A percentile compares a stretch with the other conserved stretches of the same genome.
Evolutionary conservation across 371 early-diverging fungal genomes (phyloP).

Genomic region (Circinella umbellata): DNA sequence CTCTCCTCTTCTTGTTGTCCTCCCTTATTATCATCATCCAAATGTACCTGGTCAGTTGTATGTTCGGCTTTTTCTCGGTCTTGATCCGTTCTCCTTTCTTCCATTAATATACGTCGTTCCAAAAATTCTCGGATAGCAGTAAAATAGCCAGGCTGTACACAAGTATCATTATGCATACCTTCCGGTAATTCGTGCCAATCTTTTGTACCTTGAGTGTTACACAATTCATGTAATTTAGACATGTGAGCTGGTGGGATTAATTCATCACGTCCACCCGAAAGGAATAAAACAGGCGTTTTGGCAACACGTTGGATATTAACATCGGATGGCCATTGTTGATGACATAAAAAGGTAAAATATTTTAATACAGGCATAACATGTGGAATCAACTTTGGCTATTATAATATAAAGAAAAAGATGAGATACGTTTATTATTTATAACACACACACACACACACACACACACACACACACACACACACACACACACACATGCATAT

Average conservation of each 20-base stretch:
- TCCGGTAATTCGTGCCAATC: conserved; percentile 65
- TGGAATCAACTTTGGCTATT: conserved; percentile 86
- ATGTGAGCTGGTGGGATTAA: conserved; percentile 91
- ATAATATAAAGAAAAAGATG: background rate
- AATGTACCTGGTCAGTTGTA: conserved; percentile 1
- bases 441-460: background rate
- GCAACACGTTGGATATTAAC: conserved; percentile 69
- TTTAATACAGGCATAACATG: conserved; percentile 79
- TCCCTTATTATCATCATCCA: conserved; percentile 3
- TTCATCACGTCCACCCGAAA: conserved; percentile 86
- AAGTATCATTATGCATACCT: conserved; percentile 94
- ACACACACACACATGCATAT: too few relatives aligned
- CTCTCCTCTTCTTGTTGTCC: conserved; percentile 13
- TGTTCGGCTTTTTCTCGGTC: conserved; percentile 15
- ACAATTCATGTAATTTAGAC: conserved; percentile 69
- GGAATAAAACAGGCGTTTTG: conserved; percentile 81
- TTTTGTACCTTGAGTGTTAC: conserved; percentile 57
- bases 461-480: too few relatives aligned
- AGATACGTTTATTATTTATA: background rate
- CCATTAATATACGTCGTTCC: conserved; percentile 27
- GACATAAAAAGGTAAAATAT: conserved; percentile 79
- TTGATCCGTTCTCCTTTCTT: conserved; percentile 21
- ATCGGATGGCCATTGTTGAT: conserved; percentile 91
- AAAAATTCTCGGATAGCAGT: conserved; percentile 64
- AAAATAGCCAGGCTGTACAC: conserved; percentile 86